Evolutionary conservation across 441 rosid genomes (phyloP).

Genomic region (Erodium texanum): DNA sequence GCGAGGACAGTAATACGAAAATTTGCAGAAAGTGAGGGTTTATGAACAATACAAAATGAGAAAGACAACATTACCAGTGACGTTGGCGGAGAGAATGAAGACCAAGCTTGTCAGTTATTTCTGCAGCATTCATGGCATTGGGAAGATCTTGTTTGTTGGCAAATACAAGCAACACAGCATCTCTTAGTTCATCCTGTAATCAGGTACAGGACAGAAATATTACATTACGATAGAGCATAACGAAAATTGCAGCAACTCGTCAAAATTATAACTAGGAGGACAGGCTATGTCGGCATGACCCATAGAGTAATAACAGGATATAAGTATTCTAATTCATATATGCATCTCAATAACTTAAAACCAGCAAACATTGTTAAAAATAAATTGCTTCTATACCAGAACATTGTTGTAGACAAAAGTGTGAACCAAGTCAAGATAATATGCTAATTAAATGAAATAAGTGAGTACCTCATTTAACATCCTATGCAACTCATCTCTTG

Average conservation of each 20-base stretch:
- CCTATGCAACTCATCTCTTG: not conserved
- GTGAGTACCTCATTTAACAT: not conserved
- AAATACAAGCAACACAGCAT: slow-evolving; percentile 25
- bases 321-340: too few species aligned
- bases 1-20: too few species aligned
- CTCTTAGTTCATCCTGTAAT: slow-evolving; percentile 22
- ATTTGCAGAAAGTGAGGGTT: not conserved
- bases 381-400: slow-evolving; percentile 2
- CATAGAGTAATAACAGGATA: not conserved
- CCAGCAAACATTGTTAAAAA: not conserved
- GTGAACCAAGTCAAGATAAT: not conserved
- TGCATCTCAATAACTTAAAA: not conserved
- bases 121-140: slow-evolving; percentile 21
- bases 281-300: not conserved
- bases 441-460: not conserved
- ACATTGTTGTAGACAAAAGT: not conserved
- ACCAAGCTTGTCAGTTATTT: not conserved
- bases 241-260: too few species aligned
- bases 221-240: not conserved
- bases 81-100: not conserved
- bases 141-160: slow-evolving; percentile 30
- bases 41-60: not conserved
- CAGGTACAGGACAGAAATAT: not conserved
- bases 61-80: not conserved
- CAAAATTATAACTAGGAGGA: not conserved